Evolutionary conservation across 345 rosid genomes (phyloP).

Genomic region (Eucalyptus erythrocorys): DNA sequence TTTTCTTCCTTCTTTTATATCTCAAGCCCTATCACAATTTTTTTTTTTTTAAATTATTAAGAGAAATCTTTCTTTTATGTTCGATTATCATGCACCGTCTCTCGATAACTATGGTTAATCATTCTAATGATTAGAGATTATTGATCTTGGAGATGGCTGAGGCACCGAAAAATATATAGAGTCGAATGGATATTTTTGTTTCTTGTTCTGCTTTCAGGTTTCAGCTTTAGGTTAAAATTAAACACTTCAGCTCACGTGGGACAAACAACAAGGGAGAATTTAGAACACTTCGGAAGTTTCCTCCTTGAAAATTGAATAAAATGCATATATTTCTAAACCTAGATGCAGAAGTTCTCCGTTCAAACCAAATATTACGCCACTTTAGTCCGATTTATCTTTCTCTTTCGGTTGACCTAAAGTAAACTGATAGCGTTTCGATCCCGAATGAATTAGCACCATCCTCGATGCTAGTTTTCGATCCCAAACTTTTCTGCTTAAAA

Average conservation of each 20-base stretch:
- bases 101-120: not conserved
- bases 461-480: not conserved
- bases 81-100: not conserved
- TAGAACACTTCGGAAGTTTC: not conserved
- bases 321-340: not conserved
- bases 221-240: not conserved
- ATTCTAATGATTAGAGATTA: not conserved
- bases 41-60: accelerated
- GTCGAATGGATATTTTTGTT: not conserved
- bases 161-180: not conserved
- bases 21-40: not conserved
- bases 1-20: not conserved
- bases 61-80: no score
- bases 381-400: not conserved
- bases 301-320: not conserved
- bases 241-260: accelerated
- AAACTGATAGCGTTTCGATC: not conserved
- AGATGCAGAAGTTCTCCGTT: not conserved
- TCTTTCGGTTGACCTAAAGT: not conserved
- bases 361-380: not conserved
- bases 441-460: not conserved
- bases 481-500: not conserved
- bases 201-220: not conserved
- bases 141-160: not conserved
- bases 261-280: not conserved